These are phyloP conservation scores for Lachancea sp. DNA, from an alignment of 805 yeast species.

Conservation along the genomic window DNA sequence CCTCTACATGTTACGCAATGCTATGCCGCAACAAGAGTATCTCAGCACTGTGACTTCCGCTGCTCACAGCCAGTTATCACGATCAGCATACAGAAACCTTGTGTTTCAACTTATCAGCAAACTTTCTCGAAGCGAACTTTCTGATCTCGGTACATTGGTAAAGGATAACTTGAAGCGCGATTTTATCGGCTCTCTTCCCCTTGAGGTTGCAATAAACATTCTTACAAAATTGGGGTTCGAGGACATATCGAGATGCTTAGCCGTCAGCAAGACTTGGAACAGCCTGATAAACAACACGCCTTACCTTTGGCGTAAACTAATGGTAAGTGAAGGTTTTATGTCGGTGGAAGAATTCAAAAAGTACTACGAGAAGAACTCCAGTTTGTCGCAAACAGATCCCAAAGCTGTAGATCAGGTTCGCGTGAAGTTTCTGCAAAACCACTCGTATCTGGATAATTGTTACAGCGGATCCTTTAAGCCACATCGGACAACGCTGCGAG, in stretches of 20 bases:
- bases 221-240: slow-evolving; percentile 56
- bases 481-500: slow-evolving; percentile 54
- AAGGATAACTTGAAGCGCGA: slow-evolving; percentile 57
- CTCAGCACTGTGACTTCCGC: slow-evolving; percentile 12
- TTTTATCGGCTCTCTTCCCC: slow-evolving; percentile 60
- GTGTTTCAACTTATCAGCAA: slow-evolving; percentile 26
- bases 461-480: slow-evolving; percentile 68
- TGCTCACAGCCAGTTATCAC: slow-evolving; percentile 15
- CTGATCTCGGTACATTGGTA: slow-evolving; percentile 28
- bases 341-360: slow-evolving; percentile 40
- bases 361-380: slow-evolving; percentile 19
- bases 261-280: slow-evolving; percentile 68
- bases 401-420: slow-evolving; percentile 33
- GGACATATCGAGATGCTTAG: slow-evolving; percentile 54
- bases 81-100: slow-evolving; percentile 19
- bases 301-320: slow-evolving; percentile 62
- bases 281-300: slow-evolving; percentile 52
- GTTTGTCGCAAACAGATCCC: slow-evolving; percentile 26
- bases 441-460: slow-evolving; percentile 69
- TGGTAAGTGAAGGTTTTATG: slow-evolving; percentile 58
- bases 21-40: slow-evolving; percentile 11
- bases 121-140: slow-evolving; percentile 26
- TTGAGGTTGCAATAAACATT: slow-evolving; percentile 64
- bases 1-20: background rate
- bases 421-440: slow-evolving; percentile 43